These are phyloP conservation scores for Solanum pimpinellifolium DNA, from an alignment of 257 asterid genomes.

Conservation along the genomic window DNA sequence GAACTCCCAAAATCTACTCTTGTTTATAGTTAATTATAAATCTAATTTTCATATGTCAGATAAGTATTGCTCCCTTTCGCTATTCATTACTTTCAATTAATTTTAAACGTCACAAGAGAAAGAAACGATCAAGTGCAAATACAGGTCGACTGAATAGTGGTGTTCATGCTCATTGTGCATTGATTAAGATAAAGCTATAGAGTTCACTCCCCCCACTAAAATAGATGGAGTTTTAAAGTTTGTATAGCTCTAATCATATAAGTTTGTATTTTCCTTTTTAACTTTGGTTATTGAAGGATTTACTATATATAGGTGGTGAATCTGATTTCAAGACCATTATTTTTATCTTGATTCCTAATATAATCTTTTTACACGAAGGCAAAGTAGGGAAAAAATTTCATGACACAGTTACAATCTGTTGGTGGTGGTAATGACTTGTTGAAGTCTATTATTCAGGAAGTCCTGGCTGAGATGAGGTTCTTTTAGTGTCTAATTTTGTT, in stretches of 20 bases:
- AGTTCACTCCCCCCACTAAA: slow-evolving; percentile 32
- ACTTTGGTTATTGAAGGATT: neutral
- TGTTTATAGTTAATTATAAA: slow-evolving; percentile 35
- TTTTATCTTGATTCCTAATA: neutral
- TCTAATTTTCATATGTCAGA: slow-evolving; percentile 7
- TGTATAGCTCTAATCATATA: slow-evolving; percentile 12
- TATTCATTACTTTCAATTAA: neutral
- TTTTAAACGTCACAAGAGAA: neutral
- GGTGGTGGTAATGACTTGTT: too few relatives aligned
- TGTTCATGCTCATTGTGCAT: neutral
- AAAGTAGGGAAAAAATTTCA: slow-evolving; percentile 8
- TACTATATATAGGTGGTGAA: too few relatives aligned
- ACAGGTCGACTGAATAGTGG: slow-evolving; percentile 9
- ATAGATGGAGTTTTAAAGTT: slow-evolving; percentile 19
- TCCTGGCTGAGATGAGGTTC: too few relatives aligned
- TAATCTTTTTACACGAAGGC: slow-evolving; percentile 4
- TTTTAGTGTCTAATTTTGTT: too few relatives aligned
- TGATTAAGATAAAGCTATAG: slow-evolving; percentile 25
- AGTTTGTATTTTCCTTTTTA: neutral
- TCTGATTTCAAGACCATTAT: neutral
- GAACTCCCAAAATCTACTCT: slow-evolving; percentile 48
- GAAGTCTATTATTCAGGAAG: too few relatives aligned
- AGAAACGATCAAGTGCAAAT: neutral
- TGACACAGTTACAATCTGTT: too few relatives aligned
- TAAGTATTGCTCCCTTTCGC: neutral